Evolutionary conservation across 352 stramenopile species (phyloP).

Genomic region (Pythium folliculosum): DNA sequence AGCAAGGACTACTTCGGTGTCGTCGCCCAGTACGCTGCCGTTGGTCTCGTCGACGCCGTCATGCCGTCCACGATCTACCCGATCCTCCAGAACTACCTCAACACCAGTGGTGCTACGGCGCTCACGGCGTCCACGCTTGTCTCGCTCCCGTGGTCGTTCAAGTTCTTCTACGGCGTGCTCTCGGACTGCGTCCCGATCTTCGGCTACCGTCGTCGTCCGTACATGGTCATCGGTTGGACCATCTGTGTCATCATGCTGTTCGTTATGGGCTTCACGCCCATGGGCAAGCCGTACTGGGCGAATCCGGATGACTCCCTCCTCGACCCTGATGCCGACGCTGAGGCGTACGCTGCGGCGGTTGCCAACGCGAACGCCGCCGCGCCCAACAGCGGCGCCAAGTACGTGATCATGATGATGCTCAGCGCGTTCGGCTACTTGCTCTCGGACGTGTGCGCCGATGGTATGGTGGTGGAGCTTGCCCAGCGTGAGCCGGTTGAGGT

Average conservation of each 20-base stretch:
- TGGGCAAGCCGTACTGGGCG: slow-evolving; percentile 32
- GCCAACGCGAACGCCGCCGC: slow-evolving; percentile 22
- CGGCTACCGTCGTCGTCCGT: slow-evolving; percentile 41
- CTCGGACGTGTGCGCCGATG: slow-evolving; percentile 39
- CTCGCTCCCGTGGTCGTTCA: slow-evolving; percentile 26
- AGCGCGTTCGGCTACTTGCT: slow-evolving; percentile 40
- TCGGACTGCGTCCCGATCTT: slow-evolving; percentile 43
- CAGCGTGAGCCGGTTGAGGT: slow-evolving; percentile 37
- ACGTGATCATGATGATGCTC: slow-evolving; percentile 42
- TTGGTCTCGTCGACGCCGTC: slow-evolving; percentile 36
- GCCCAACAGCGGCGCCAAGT: slow-evolving; percentile 30
- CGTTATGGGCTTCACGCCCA: slow-evolving; percentile 32
- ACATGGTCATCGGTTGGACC: slow-evolving; percentile 42
- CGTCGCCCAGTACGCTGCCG: slow-evolving; percentile 33
- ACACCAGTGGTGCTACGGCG: slow-evolving; percentile 16
- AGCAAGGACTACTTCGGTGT: slow-evolving; percentile 39
- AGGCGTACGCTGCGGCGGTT: neutral
- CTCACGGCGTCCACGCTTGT: slow-evolving; percentile 21
- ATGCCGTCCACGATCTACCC: slow-evolving; percentile 36
- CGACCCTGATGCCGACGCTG: slow-evolving; percentile 12
- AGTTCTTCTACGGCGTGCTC: slow-evolving; percentile 42
- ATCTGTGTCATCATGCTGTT: slow-evolving; percentile 35
- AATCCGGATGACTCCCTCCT: slow-evolving; percentile 16
- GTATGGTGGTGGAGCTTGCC: slow-evolving; percentile 37
- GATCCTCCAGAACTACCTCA: slow-evolving; percentile 36